Conservation (phyloP, 305 asterid genomes). For the Lippia alba region DNA sequence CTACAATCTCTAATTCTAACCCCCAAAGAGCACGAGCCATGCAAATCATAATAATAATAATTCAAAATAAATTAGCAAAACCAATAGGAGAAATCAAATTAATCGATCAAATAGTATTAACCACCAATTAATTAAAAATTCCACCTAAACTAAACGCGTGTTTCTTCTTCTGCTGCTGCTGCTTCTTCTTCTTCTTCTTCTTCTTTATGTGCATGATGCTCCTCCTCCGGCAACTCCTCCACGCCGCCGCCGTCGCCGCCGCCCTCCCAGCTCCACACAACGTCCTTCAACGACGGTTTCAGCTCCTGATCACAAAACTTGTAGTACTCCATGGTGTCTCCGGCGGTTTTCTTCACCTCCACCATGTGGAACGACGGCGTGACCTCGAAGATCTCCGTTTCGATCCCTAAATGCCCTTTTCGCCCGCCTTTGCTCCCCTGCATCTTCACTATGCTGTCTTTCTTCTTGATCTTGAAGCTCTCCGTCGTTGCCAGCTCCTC, state of each 20-base stretch:
- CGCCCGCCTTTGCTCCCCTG: conserved; percentile 46
- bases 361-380: conserved; percentile 57
- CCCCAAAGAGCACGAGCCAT: background rate
- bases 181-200: background rate
- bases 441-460: conserved; percentile 50
- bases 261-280: conserved; percentile 53
- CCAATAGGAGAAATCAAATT: background rate
- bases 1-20: conserved; percentile 21
- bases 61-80: background rate
- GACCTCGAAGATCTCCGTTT: conserved; percentile 58
- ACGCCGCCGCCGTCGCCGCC: conserved; percentile 25
- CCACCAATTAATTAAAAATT: conserved; percentile 2
- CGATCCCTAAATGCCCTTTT: conserved; percentile 48
- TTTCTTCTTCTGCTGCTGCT: conserved; percentile 2
- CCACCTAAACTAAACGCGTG: background rate
- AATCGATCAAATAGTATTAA: background rate
- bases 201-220: background rate
- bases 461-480: conserved; percentile 47
- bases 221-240: conserved; percentile 18
- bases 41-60: background rate
- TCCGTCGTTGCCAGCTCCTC: conserved; percentile 49
- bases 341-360: conserved; percentile 56
- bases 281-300: conserved; percentile 60
- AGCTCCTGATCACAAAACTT: conserved; percentile 49
- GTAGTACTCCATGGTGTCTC: conserved; percentile 52